Conservation (phyloP, 2,329 filamentous ascomycete genomes). For the Claviceps monticola region DNA sequence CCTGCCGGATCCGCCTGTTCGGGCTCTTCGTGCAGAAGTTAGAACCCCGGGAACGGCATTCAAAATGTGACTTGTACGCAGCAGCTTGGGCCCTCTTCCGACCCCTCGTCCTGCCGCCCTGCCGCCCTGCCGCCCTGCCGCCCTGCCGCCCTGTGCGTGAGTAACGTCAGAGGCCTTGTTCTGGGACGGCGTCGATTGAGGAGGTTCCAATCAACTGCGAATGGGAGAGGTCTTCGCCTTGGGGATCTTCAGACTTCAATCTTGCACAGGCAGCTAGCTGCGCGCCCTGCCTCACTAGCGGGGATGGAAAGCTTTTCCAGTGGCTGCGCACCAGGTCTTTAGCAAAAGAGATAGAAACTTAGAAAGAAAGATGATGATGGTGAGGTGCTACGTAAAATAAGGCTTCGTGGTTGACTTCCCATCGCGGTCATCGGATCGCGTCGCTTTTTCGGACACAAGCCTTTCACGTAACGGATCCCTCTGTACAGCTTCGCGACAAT, state of each 20-base stretch:
- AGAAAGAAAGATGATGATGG: too few species aligned
- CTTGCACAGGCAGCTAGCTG: background rate
- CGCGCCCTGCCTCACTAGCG: background rate
- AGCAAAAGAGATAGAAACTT: too few species aligned
- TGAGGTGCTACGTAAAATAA: too few species aligned
- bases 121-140: background rate
- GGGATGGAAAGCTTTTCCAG: too few species aligned
- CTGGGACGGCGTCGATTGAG: background rate
- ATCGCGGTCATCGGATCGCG: too few species aligned
- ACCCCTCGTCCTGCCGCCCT: background rate
- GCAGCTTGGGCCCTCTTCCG: background rate
- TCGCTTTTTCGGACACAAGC: too few species aligned
- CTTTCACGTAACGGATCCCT: too few species aligned
- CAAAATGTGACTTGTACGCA: background rate
- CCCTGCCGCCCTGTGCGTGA: background rate
- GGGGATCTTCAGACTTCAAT: too few species aligned
- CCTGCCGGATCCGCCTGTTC: background rate
- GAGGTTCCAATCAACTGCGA: background rate
- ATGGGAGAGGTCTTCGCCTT: background rate
- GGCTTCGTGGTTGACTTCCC: too few species aligned
- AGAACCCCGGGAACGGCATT: background rate
- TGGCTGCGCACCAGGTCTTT: too few species aligned
- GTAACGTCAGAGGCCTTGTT: background rate
- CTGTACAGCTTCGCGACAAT: too few species aligned
- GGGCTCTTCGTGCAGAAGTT: background rate